Percentiles rank a stretch among this genome's conserved stretches.
Evolutionary conservation across 2,329 filamentous ascomycete species (phyloP).

Genomic region (Verruconis gallopava): DNA sequence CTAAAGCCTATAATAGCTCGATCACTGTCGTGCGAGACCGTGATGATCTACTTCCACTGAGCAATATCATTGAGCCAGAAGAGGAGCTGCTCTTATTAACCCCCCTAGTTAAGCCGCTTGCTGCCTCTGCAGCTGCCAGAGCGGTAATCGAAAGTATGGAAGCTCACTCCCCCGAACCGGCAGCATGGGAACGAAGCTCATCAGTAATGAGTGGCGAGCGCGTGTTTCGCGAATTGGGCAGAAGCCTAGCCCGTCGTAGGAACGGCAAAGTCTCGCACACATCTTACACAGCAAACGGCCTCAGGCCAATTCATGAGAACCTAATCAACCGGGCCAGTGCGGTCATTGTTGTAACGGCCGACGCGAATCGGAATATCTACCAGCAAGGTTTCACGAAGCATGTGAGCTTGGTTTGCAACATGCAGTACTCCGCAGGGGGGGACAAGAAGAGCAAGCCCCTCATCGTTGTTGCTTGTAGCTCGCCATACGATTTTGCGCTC

Average conservation of each 20-base stretch:
- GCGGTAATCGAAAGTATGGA: constrained; percentile 49
- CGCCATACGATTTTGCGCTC: constrained; percentile 92
- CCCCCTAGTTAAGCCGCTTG: constrained; percentile 81
- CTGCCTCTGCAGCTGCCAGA: constrained; percentile 72
- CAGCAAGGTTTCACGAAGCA: constrained; percentile 94
- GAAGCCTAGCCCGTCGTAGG: constrained; percentile 72
- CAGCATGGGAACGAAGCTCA: constrained; percentile 42
- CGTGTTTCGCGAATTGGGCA: constrained; percentile 80
- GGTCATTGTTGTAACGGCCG: constrained; percentile 82
- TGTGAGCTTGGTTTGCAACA: constrained; percentile 86
- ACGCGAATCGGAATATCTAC: constrained; percentile 87
- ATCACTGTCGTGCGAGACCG: constrained; percentile 89
- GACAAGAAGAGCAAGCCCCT: constrained; percentile 69
- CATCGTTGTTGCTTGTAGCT: constrained; percentile 85
- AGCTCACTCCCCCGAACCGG: constrained; percentile 43
- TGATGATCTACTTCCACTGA: constrained; percentile 69
- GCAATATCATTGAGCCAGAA: constrained; percentile 65
- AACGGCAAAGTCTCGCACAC: constrained; percentile 83
- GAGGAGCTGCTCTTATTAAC: constrained; percentile 86
- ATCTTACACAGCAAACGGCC: constrained; percentile 87
- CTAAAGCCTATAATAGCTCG: constrained; percentile 77
- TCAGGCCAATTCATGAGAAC: constrained; percentile 85
- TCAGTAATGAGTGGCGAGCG: constrained; percentile 82
- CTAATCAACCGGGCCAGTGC: constrained; percentile 78
- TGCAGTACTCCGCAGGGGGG: constrained; percentile 56